Base-by-base conservation (phyloP, 2,329 filamentous ascomycete species). In the Ophiostoma triangulosporum region DNA sequence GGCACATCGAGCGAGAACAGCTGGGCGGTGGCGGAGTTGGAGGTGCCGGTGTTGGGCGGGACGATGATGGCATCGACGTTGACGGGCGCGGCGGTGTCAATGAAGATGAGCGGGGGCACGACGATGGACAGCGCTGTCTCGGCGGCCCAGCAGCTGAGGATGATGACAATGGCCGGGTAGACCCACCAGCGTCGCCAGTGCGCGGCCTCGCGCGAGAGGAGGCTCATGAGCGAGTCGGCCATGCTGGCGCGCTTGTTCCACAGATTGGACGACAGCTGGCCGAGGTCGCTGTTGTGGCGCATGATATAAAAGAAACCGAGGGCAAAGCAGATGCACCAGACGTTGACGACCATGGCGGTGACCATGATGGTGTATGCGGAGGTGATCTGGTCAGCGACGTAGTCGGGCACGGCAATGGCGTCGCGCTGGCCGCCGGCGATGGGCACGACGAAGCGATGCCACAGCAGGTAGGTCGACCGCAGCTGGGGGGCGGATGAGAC, bases 281-380 rank as follows among this genome's bases (percentile, higher is more conserved):
- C 53, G 14, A 57, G 56, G 26, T 55, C 56, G 11, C 7, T 40
- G 53, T 57, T 57, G 51, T 57, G 53, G 14, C 55, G 56, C 56
- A 57, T 57, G 22, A 57, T 57, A 48, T 57, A 57, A 32, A 57
- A 57, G 48, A 57, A 57, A 38, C 56, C 56, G 29, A 55, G 40
- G 11, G 56, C 56, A 11, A 57, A 57, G 32, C 56, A 57, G 53
- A 57, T 53, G 51, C 50, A 53, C 56, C 56, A 57, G 9, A 53
- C 48, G 40, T 57, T 57, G 46, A 57, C 51, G 9, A 57, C 26
- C 56, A 57, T 55, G 33, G 53, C 17, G 7, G 56, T 57, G 22
- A 57, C 56, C 56, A 57, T 53, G 33, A 57, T 51, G 14, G 56
- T 57, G 48, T 57, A 57, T 8, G 56, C 55, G 6, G 56, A 57